Percentiles rank a stretch among this genome's conserved stretches.
Conservation (phyloP, 257 asterid genomes). For the Coffea canephora region DNA sequence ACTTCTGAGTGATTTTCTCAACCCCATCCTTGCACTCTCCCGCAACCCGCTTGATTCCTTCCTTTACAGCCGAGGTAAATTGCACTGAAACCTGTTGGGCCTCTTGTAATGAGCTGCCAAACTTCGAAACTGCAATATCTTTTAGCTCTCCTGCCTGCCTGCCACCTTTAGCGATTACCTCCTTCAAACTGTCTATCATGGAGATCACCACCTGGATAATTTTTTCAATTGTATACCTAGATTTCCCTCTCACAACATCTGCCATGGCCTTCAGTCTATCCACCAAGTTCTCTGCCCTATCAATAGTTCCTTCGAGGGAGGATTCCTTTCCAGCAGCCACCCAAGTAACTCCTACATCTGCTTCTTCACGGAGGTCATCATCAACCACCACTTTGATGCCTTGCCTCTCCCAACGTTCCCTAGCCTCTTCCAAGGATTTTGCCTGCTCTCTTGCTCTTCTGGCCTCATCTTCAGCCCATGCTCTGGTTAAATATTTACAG, state of each 20-base stretch:
- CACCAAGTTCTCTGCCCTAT: constrained; percentile 66
- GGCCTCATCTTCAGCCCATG: constrained; percentile 98
- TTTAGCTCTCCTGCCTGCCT: constrained; percentile 46
- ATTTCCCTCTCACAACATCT: constrained; percentile 52
- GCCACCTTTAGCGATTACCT: constrained; percentile 30
- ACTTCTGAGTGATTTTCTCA: constrained; percentile 76
- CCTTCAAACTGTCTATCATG: constrained; percentile 48
- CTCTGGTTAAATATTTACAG: constrained; percentile 35
- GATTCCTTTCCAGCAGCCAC: constrained; percentile 56
- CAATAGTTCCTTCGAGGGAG: constrained; percentile 60
- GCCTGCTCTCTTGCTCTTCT: constrained; percentile 93
- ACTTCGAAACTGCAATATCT: constrained; percentile 36
- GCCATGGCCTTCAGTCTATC: constrained; percentile 76
- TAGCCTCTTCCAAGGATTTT: constrained; percentile 79
- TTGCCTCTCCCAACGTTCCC: constrained; percentile 81
- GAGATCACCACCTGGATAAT: constrained; percentile 54
- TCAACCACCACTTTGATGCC: constrained; percentile 91
- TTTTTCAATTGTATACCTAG: constrained; percentile 56
- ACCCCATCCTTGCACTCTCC: constrained; percentile 91
- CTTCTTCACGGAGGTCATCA: constrained; percentile 78
- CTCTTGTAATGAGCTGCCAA: constrained; percentile 51
- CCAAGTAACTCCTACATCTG: constrained; percentile 73
- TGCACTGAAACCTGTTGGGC: constrained; percentile 41
- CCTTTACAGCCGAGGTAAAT: constrained; percentile 46
- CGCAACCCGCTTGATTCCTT: constrained; percentile 64